phyloP scores from a whole-genome alignment of 2,329 filamentous ascomycete genomes.

The Lasiodiplodia sp. region DNA sequence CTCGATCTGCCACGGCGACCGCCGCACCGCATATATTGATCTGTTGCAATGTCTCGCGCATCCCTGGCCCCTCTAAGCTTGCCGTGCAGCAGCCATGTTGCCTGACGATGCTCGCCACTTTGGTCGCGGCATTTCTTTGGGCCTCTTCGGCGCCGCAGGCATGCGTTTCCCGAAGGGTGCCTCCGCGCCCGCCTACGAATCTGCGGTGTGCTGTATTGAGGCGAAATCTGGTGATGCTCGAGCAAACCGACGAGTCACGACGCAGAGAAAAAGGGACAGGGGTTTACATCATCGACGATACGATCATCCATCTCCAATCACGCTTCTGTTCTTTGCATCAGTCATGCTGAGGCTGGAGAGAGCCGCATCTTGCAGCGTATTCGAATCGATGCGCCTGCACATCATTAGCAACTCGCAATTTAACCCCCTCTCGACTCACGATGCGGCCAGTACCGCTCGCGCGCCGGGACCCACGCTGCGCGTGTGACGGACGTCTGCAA shows the following conservation, averaged over 20 bases:
- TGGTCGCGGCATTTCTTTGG: neutral
- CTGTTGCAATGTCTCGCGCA: slow-evolving; percentile 19
- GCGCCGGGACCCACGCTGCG: slow-evolving; percentile 3
- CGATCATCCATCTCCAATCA: neutral
- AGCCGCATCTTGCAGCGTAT: neutral
- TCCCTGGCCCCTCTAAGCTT: neutral
- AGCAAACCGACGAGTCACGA: slow-evolving; percentile 13
- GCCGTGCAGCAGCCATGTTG: neutral
- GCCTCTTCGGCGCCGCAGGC: slow-evolving; percentile 9
- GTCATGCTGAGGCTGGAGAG: slow-evolving; percentile 16
- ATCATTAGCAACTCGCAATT: slow-evolving; percentile 23
- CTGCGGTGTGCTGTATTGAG: slow-evolving; percentile 12
- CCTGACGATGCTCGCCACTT: slow-evolving; percentile 20
- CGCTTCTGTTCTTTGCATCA: neutral
- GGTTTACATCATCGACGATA: slow-evolving; percentile 21
- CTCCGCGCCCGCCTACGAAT: slow-evolving; percentile 9
- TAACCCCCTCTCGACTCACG: neutral
- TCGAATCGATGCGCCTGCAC: slow-evolving; percentile 6
- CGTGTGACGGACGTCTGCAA: slow-evolving; percentile 14
- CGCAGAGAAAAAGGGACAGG: neutral
- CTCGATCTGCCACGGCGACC: slow-evolving; percentile 20
- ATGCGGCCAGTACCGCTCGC: slow-evolving; percentile 6
- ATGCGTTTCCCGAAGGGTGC: slow-evolving; percentile 11
- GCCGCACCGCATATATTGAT: slow-evolving; percentile 27
- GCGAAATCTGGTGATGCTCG: slow-evolving; percentile 18